Conservation (phyloP, 805 yeast genomes). For the Sugiyamaella lignohabitans region DNA sequence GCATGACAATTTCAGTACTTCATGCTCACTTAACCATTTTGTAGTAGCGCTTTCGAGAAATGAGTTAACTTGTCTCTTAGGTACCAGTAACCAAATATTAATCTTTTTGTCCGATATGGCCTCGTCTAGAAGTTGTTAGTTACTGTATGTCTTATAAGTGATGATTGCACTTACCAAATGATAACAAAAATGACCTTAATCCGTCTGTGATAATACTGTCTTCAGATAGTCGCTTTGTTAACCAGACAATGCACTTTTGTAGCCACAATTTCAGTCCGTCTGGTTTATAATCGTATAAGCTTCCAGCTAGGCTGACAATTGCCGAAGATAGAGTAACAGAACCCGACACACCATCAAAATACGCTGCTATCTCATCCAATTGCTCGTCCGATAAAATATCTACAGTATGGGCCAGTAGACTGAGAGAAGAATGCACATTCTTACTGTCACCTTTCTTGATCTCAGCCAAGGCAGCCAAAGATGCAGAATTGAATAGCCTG, state of each 20-base stretch:
- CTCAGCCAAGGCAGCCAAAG: not conserved
- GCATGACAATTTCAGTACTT: conserved; percentile 42
- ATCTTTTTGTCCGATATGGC: not conserved
- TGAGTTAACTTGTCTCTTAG: conserved; percentile 24
- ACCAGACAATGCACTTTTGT: conserved; percentile 20
- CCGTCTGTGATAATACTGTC: conserved; percentile 1
- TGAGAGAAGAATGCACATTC: not conserved
- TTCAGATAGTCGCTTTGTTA: conserved; percentile 21
- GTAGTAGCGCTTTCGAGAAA: conserved; percentile 28
- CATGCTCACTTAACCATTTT: conserved; percentile 40
- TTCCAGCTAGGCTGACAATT: conserved; percentile 10
- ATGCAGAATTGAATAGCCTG: not conserved
- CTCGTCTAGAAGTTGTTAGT: conserved; percentile 1
- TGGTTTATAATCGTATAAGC: not conserved
- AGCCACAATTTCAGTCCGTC: conserved; percentile 13
- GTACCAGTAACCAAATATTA: conserved; percentile 19
- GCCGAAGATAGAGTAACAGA: conserved; percentile 9
- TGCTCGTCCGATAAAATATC: not conserved
- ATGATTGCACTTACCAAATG: conserved; percentile 6
- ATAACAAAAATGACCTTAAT: not conserved
- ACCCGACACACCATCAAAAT: conserved; percentile 2
- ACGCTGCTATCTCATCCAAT: not conserved
- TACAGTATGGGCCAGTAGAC: not conserved
- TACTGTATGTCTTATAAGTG: not conserved
- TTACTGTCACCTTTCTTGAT: not conserved